A percentile compares a stretch with the other conserved stretches of the same genome.
Conservation (phyloP, 2,329 filamentous ascomycete genomes). For the Malbranchea zuffiana region DNA sequence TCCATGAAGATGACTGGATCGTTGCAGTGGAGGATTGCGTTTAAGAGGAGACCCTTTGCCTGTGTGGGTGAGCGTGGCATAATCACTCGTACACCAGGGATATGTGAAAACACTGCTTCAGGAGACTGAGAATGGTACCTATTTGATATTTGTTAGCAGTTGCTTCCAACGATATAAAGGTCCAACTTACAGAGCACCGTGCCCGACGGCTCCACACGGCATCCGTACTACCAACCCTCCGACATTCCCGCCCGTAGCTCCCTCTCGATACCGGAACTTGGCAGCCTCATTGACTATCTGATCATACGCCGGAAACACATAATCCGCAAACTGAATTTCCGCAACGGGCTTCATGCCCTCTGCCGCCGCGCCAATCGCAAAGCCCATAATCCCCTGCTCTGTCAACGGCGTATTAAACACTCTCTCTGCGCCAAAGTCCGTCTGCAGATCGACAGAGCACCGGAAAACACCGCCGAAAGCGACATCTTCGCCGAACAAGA, state of each 20-base stretch:
- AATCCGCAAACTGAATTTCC: slow-evolving; percentile 93
- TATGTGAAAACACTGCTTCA: slow-evolving; percentile 76
- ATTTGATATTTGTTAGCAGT: slow-evolving; percentile 1
- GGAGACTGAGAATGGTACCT: slow-evolving; percentile 79
- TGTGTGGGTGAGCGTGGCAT: slow-evolving; percentile 77
- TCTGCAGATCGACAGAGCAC: slow-evolving; percentile 80
- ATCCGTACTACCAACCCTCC: slow-evolving; percentile 80
- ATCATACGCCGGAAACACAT: slow-evolving; percentile 85
- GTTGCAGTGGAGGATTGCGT: slow-evolving; percentile 61
- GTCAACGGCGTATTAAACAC: slow-evolving; percentile 95
- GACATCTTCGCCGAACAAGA: slow-evolving; percentile 94
- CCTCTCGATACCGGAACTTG: slow-evolving; percentile 71
- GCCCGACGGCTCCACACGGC: slow-evolving; percentile 81
- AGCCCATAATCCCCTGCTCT: slow-evolving; percentile 90
- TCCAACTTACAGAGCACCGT: slow-evolving; percentile 57
- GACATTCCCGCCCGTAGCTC: slow-evolving; percentile 52
- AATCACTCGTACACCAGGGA: slow-evolving; percentile 74
- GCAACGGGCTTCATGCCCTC: slow-evolving; percentile 88
- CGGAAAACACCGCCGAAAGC: slow-evolving; percentile 95
- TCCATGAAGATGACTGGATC: slow-evolving; percentile 92
- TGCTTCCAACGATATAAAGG: neutral
- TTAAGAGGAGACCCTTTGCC: slow-evolving; percentile 74
- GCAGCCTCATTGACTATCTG: slow-evolving; percentile 90
- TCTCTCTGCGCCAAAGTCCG: slow-evolving; percentile 73
- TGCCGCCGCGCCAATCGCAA: slow-evolving; percentile 79